These are phyloP conservation scores for Curvularia spicifera DNA, from an alignment of 2,329 filamentous ascomycete genomes.

Conservation along the genomic window DNA sequence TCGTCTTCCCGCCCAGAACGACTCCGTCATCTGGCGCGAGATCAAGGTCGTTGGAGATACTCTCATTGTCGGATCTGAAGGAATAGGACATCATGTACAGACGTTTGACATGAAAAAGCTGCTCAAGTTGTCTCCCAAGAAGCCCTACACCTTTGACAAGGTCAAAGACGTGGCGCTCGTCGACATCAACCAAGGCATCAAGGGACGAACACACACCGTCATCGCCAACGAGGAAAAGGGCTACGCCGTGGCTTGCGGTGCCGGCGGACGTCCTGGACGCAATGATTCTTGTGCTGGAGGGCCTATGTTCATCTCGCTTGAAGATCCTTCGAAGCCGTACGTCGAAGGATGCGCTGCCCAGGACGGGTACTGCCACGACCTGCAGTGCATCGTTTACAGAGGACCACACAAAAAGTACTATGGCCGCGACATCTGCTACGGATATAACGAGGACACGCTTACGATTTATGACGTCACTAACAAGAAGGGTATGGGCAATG, in stretches of 20 bases:
- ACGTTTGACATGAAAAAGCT: slow-evolving; percentile 64
- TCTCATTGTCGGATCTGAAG: slow-evolving; percentile 51
- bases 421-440: slow-evolving; percentile 63
- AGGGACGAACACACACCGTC: slow-evolving; percentile 47
- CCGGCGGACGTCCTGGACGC: slow-evolving; percentile 37
- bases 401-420: slow-evolving; percentile 60
- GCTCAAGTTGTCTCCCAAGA: slow-evolving; percentile 42
- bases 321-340: slow-evolving; percentile 54
- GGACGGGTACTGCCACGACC: slow-evolving; percentile 67
- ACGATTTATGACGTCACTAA: slow-evolving; percentile 61
- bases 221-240: slow-evolving; percentile 45
- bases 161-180: slow-evolving; percentile 40
- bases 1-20: slow-evolving; percentile 56
- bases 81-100: slow-evolving; percentile 61
- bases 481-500: slow-evolving; percentile 59
- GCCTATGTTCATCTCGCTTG: slow-evolving; percentile 62
- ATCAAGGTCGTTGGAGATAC: slow-evolving; percentile 54
- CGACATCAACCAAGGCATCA: slow-evolving; percentile 33
- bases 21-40: slow-evolving; percentile 60
- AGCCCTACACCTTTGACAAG: slow-evolving; percentile 40
- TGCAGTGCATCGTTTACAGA: slow-evolving; percentile 64
- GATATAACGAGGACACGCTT: slow-evolving; percentile 62
- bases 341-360: slow-evolving; percentile 61
- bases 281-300: slow-evolving; percentile 56
- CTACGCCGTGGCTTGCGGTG: slow-evolving; percentile 46